Evolutionary conservation across 495 filamentous ascomycete genomes (phyloP).

Genomic region (Parachaetomium inaequale): DNA sequence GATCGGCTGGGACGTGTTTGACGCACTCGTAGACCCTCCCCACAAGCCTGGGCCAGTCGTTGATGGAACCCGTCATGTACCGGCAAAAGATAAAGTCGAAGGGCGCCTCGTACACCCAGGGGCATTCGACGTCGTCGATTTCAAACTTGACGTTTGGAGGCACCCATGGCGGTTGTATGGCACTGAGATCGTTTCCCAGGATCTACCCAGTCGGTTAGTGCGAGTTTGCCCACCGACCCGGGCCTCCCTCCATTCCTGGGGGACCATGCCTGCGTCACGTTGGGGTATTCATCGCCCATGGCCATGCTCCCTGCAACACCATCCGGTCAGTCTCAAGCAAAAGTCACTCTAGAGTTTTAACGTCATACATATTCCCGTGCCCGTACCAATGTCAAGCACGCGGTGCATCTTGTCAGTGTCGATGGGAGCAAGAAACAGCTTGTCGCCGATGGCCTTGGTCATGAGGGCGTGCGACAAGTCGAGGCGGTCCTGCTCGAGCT

Average conservation of each 20-base stretch:
- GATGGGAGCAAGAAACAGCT: constrained; percentile 17
- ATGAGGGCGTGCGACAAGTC: constrained; percentile 17
- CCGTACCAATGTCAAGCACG: constrained; percentile 22
- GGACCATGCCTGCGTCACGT: constrained; percentile 4
- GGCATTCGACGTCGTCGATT: constrained; percentile 52
- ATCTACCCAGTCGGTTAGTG: constrained; percentile 18
- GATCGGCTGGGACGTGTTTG: not conserved
- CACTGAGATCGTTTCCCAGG: constrained; percentile 50
- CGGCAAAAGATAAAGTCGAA: constrained; percentile 55
- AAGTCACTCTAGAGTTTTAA: no score
- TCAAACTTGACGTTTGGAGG: constrained; percentile 53
- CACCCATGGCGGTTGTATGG: constrained; percentile 52
- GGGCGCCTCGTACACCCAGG: constrained; percentile 44
- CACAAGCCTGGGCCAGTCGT: constrained; percentile 46
- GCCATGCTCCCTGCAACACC: constrained; percentile 24
- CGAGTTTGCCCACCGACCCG: not conserved
- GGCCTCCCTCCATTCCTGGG: no score
- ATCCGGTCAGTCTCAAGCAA: not conserved
- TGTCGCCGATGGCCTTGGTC: constrained; percentile 11
- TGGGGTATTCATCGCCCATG: constrained; percentile 14
- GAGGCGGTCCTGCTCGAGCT: constrained; percentile 13
- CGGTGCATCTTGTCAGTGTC: constrained; percentile 11
- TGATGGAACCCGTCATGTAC: constrained; percentile 45
- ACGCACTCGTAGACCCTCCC: constrained; percentile 35
- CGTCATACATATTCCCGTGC: constrained; percentile 19